phyloP scores from a whole-genome alignment of 83 land plant species.

The Picea abies region DNA sequence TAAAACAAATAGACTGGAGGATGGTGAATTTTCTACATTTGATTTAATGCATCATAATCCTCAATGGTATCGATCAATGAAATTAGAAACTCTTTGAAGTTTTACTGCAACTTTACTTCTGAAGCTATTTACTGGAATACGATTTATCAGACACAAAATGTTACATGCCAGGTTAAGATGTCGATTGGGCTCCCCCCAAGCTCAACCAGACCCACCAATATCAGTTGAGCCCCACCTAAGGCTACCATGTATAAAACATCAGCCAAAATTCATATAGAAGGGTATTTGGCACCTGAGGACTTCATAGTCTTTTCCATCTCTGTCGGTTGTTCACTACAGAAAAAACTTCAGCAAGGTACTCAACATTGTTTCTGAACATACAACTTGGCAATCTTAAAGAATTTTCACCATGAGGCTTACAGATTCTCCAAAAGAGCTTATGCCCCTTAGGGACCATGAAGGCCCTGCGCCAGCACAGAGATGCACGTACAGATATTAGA shows the following conservation, averaged over 20 bases:
- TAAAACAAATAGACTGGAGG: not conserved
- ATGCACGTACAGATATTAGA: no score
- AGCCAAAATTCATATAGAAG: not conserved
- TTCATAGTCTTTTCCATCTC: no score
- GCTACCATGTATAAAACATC: not conserved
- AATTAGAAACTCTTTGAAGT: not conserved
- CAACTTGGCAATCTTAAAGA: no score
- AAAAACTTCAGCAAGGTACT: no score
- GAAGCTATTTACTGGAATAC: not conserved
- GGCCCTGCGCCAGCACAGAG: no score
- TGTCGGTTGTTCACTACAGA: no score
- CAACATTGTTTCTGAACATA: no score
- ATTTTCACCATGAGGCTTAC: no score
- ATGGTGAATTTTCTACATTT: not conserved
- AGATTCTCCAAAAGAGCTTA: no score
- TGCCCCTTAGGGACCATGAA: no score
- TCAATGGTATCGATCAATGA: not conserved
- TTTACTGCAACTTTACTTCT: constrained; percentile 4
- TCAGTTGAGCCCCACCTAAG: not conserved
- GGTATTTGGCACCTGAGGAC: not conserved
- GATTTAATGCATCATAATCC: not conserved
- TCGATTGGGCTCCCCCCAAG: not conserved
- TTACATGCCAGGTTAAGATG: not conserved
- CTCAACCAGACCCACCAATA: not conserved
- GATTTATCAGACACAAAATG: not conserved